Evolutionary conservation across 306 rosid genomes (phyloP).

Genomic region (Aeschynomene evenia): DNA sequence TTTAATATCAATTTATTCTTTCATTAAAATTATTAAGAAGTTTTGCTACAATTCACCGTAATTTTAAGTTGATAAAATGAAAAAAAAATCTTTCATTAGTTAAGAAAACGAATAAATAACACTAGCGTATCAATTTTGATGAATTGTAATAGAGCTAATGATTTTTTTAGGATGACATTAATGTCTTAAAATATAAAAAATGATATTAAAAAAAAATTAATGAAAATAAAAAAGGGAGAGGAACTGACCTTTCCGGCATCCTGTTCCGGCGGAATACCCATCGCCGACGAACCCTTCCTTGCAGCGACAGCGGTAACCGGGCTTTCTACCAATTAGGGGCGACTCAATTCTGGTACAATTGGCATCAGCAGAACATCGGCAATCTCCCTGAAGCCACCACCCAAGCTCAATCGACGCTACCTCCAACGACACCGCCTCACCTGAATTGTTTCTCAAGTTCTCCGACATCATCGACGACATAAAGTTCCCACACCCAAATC

Average conservation of each 20-base stretch:
- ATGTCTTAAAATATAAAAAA: not conserved
- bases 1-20: too few species aligned
- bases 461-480: slow-evolving; percentile 61
- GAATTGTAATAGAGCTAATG: too few species aligned
- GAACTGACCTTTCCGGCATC: slow-evolving; percentile 83
- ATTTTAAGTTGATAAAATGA: too few species aligned
- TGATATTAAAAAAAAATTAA: not conserved
- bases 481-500: slow-evolving; percentile 42
- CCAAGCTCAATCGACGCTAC: slow-evolving; percentile 65
- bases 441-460: slow-evolving; percentile 29
- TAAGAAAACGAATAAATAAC: too few species aligned
- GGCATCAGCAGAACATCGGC: slow-evolving; percentile 56
- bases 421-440: slow-evolving; percentile 52
- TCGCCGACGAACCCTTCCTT: slow-evolving; percentile 62
- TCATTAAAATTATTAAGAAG: too few species aligned
- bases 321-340: slow-evolving; percentile 34
- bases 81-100: too few species aligned
- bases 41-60: too few species aligned
- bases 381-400: slow-evolving; percentile 80
- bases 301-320: slow-evolving; percentile 59
- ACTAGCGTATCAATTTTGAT: too few species aligned
- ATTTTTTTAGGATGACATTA: not conserved
- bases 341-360: slow-evolving; percentile 40
- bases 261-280: slow-evolving; percentile 61
- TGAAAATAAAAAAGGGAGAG: too few species aligned